A percentile compares a stretch with the other conserved stretches of the same genome.
These are phyloP conservation scores for Pseudonitzschia pungens DNA, from an alignment of 108 stramenopile genomes.

Conservation along the genomic window DNA sequence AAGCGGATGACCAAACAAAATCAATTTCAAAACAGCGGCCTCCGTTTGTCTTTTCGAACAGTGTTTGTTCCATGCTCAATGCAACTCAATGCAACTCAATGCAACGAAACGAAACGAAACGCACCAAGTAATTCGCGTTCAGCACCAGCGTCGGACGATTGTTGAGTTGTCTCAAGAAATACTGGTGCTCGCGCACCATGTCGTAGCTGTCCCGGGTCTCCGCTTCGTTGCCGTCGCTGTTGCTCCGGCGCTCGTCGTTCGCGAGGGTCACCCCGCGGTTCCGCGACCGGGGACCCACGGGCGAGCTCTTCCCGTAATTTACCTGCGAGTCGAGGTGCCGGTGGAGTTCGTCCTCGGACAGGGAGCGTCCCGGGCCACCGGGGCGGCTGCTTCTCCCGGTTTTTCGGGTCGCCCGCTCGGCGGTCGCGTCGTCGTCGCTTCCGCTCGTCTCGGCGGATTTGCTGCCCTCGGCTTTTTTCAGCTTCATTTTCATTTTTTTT, in stretches of 20 bases:
- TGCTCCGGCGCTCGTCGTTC: background rate
- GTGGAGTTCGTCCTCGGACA: slow-evolving; percentile 31
- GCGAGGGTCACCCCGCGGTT: background rate
- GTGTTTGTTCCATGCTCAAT: background rate
- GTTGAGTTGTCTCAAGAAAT: slow-evolving; percentile 46
- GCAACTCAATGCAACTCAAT: background rate
- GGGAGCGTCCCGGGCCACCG: slow-evolving; percentile 21
- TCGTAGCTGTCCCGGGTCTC: too few relatives aligned
- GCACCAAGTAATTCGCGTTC: slow-evolving; percentile 83
- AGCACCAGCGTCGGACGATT: slow-evolving; percentile 73
- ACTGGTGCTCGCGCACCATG: slow-evolving; percentile 5
- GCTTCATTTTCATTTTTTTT: background rate
- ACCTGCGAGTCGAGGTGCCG: slow-evolving; percentile 19
- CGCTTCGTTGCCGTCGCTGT: background rate
- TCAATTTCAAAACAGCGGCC: too few relatives aligned
- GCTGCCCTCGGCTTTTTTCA: background rate
- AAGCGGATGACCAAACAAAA: too few relatives aligned
- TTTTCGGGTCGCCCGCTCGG: background rate
- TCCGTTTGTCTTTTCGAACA: too few relatives aligned
- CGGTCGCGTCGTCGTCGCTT: too few relatives aligned
- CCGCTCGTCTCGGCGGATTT: too few relatives aligned
- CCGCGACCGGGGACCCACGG: background rate
- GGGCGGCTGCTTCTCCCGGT: too few relatives aligned
- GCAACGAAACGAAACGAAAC: background rate
- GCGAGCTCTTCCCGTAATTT: slow-evolving; percentile 10